Base-by-base conservation (phyloP, 345 rosid genomes). In the Clarkia xantiana region DNA sequence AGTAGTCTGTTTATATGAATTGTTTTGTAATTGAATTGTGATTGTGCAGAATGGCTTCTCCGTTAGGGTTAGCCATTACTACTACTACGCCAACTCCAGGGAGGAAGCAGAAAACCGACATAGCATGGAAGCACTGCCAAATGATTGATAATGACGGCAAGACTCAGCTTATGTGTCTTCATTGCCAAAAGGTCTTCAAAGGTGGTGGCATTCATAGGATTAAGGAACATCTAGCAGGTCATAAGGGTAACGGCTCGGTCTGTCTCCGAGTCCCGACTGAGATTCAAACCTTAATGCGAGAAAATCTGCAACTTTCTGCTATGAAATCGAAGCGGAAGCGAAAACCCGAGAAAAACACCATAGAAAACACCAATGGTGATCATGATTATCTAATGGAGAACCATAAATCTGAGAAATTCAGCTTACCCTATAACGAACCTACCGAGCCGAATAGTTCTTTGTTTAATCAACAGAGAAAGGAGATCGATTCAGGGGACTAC, bases 161-260 rank as follows among this genome's bases (percentile, higher is more conserved):
- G 61, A 70, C 81, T 22, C 96, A 81, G 56, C 69, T 91, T 59
- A 84, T 76, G 69, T 91, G 96, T 58, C 13, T 71, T 34, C 86
- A 84, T 63, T 91, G 96, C 60, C 47, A 64, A 9, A 86, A 91
- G 56, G 42, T 91, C 47, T 86, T 91, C 46, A 84, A 82, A 69
- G 98, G 98, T 40, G 98, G 94, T 44, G 98, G 98, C 18, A 86
- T 91, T 67, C 84, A 89, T 52, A 76, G 98, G 68, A 77, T 91
- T 48, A 91, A 91, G 70, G 96, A 91, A 42, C 96, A 91, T 58
- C 81, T 91, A 46, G 94, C 98, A 0, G 84, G 93, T 38, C 86
- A 78, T 12, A 91, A 86, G 64, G 96, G 96, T n/a, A 80, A 82
- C 59, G 98, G 86, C 0, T 67, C 90, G 0, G 82, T 80, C 56